phyloP scores from a whole-genome alignment of 768 basidiomycete species.

The Boletales sp. region DNA sequence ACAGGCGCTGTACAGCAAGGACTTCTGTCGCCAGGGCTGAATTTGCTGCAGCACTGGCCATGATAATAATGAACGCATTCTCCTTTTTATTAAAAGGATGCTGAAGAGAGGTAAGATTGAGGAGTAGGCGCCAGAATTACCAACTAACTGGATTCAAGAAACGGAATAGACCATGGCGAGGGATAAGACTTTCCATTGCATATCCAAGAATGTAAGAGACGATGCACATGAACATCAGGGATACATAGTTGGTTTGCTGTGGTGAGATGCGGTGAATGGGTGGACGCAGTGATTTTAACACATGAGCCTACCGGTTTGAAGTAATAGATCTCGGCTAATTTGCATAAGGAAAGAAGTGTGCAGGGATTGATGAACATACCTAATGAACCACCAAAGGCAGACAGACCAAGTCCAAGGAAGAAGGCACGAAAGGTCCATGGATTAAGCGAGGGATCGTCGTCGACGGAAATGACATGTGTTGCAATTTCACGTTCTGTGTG shows the following conservation, averaged over 20 bases:
- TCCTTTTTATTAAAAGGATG: conserved; percentile 60
- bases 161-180: conserved; percentile 41
- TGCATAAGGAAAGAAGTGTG: not conserved
- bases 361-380: conserved; percentile 26
- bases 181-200: conserved; percentile 44
- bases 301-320: conserved; percentile 46
- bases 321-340: conserved; percentile 54
- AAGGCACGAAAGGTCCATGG: conserved; percentile 42
- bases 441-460: conserved; percentile 27
- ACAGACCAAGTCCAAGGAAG: conserved; percentile 51
- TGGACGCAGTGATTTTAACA: not conserved
- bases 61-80: conserved; percentile 55
- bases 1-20: conserved; percentile 50
- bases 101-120: conserved; percentile 25
- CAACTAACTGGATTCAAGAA: conserved; percentile 46
- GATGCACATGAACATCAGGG: conserved; percentile 51
- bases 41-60: conserved; percentile 53
- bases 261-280: not conserved
- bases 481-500: conserved; percentile 44
- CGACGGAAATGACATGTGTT: conserved; percentile 43
- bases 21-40: conserved; percentile 53
- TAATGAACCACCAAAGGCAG: conserved; percentile 49
- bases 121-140: not conserved
- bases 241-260: conserved; percentile 51
- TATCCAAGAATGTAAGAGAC: conserved; percentile 50